Conservation (phyloP, 345 rosid species). For the Orychophragmus violaceus region DNA sequence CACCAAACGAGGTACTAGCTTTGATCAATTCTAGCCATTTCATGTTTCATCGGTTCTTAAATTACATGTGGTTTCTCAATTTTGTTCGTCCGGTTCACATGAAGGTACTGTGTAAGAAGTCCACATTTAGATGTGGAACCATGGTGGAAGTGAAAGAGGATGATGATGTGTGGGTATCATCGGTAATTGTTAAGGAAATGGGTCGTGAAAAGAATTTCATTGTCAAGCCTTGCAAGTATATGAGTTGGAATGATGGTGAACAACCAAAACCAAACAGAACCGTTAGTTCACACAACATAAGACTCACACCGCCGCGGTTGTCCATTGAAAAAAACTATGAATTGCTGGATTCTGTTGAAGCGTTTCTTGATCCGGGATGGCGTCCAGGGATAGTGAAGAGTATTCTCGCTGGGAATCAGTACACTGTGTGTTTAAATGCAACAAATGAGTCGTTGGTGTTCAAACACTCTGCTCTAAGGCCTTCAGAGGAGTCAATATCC, state of each 20-base stretch:
- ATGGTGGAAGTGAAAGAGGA: slow-evolving; percentile 34
- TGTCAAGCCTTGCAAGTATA: slow-evolving; percentile 33
- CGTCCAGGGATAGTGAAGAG: slow-evolving; percentile 45
- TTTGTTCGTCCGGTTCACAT: slow-evolving; percentile 10
- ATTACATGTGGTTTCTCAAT: background rate
- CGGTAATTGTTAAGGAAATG: slow-evolving; percentile 43
- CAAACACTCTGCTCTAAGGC: slow-evolving; percentile 40
- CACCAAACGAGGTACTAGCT: background rate
- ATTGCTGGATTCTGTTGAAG: slow-evolving; percentile 47
- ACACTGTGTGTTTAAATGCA: slow-evolving; percentile 38
- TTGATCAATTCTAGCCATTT: background rate
- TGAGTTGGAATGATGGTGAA: slow-evolving; percentile 27
- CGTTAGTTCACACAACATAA: slow-evolving; percentile 35
- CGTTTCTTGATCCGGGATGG: slow-evolving; percentile 40
- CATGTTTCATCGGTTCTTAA: background rate
- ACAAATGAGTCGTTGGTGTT: slow-evolving; percentile 37
- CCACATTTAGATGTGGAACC: slow-evolving; percentile 37
- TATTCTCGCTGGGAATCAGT: slow-evolving; percentile 38
- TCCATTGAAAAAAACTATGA: slow-evolving; percentile 29
- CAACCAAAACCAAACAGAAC: background rate
- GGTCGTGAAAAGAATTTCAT: slow-evolving; percentile 33
- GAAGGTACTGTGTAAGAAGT: slow-evolving; percentile 27
- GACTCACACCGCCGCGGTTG: slow-evolving; percentile 41
- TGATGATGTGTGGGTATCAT: slow-evolving; percentile 51
- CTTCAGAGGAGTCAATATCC: slow-evolving; percentile 14